Base-by-base conservation (phyloP, 805 yeast genomes). In the Kodamaea hsintzibuensis region DNA sequence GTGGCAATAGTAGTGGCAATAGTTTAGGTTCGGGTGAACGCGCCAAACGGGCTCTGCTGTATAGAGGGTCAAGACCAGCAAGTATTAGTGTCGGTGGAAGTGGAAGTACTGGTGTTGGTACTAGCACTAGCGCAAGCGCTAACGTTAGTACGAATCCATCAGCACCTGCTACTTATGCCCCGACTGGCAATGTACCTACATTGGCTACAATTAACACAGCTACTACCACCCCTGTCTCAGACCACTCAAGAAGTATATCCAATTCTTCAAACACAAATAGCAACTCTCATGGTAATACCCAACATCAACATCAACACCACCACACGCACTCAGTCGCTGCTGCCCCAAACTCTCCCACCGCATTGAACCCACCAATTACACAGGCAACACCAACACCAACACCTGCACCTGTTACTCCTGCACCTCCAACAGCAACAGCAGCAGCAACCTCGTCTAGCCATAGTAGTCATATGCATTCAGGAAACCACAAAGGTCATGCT, bases 301-400 rank as follows among this genome's bases (percentile, higher is more conserved):
- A 16, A 2, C 17, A 17, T 16, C 25, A 14, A n/a, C 44, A 16
- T 40, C 44, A 14, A 14, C 19, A 14, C 9, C 17, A 17, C 17
- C 44, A 40, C 7, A 10, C 42, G 5, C 39, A 35, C 7, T n/a
- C 44, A n/a, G 13, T 8, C 10, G 35, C 35, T 40, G 25, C 25
- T 17, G 25, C 19, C 19, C 17, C 25, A 9, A 17, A 40, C n/a
- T 19, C 25, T 9, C n/a, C 25, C 44, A 40, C 42, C 2, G 18
- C 42, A 13, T n/a, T 38, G 18, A 38, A n/a, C 75, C 75, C 14
- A 71, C 76, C 2, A 22, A 22, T 22, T 22, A 22, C 25, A 22
- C 25, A 22, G 25, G 74, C 71, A 7, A 51, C 55, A 50, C 35
- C 33, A 44, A 22, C 57, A 51, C 38, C 35, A 16, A 10, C n/a